These are phyloP conservation scores for Bombardia bombarda DNA, from an alignment of 495 filamentous ascomycete species.

Conservation along the genomic window DNA sequence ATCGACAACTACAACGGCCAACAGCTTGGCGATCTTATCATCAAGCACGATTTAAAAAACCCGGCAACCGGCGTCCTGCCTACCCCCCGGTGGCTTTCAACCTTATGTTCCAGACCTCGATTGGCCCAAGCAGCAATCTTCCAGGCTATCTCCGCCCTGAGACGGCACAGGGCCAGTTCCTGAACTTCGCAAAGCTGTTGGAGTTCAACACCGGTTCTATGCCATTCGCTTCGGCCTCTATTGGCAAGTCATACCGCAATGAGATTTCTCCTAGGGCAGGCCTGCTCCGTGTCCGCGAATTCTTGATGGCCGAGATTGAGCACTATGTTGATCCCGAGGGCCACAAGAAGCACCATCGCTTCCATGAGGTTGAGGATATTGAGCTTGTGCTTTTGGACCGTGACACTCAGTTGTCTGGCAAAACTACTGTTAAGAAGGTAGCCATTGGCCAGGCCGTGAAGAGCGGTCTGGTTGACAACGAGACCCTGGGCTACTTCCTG, in stretches of 20 bases:
- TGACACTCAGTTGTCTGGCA: constrained; percentile 61
- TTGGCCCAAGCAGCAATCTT: constrained; percentile 55
- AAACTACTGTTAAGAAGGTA: constrained; percentile 51
- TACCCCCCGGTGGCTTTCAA: constrained; percentile 61
- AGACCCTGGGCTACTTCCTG: constrained; percentile 83
- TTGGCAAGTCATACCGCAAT: constrained; percentile 74
- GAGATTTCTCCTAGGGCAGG: constrained; percentile 70
- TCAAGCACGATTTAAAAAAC: constrained; percentile 63
- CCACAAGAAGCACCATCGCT: constrained; percentile 65
- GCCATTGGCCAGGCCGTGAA: constrained; percentile 66
- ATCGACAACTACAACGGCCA: constrained; percentile 71
- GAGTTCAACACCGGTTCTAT: constrained; percentile 67
- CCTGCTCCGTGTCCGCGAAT: constrained; percentile 71
- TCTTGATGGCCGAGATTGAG: constrained; percentile 79
- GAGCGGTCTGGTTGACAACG: constrained; percentile 64
- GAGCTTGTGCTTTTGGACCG: constrained; percentile 63
- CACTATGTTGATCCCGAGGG: constrained; percentile 66
- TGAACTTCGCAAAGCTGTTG: constrained; percentile 69
- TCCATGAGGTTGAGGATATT: constrained; percentile 57
- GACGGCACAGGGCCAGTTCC: constrained; percentile 69
- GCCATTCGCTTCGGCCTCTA: constrained; percentile 71
- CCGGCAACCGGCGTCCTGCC: constrained; percentile 52
- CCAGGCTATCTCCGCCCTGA: constrained; percentile 63
- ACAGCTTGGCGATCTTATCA: constrained; percentile 62
- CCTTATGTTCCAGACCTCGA: constrained; percentile 70